phyloP scores from a whole-genome alignment of 768 basidiomycete species.

The Kwoniella sp. region DNA sequence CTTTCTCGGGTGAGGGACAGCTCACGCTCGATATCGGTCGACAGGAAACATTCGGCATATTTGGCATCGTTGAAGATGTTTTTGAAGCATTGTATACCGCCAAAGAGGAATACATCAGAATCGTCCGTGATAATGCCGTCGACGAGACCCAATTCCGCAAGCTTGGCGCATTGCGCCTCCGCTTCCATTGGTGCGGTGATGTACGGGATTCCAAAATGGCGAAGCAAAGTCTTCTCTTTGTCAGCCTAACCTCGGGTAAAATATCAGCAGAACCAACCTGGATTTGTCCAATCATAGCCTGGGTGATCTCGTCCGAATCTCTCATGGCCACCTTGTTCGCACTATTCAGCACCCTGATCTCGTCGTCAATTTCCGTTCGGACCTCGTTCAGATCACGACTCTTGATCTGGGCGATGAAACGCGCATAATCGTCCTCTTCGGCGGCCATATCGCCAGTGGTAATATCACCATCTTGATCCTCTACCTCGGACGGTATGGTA shows the following conservation, averaged over 20 bases:
- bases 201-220: constrained; percentile 94
- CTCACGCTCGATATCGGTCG: constrained; percentile 77
- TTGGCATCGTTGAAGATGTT: constrained; percentile 99
- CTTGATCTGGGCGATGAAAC: constrained; percentile 85
- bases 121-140: constrained; percentile 99
- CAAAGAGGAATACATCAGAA: constrained; percentile 97
- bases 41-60: constrained; percentile 92
- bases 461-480: constrained; percentile 74
- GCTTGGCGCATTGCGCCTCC: constrained; percentile 94
- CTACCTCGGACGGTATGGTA: constrained; percentile 60
- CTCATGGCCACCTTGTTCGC: constrained; percentile 84
- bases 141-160: constrained; percentile 76
- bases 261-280: constrained; percentile 53
- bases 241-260: background rate
- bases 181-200: constrained; percentile 99
- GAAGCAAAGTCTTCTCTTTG: constrained; percentile 76
- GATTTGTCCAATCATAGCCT: constrained; percentile 86
- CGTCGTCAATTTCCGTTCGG: constrained; percentile 82
- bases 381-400: constrained; percentile 77
- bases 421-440: constrained; percentile 70
- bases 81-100: constrained; percentile 90
- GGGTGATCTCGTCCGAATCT: constrained; percentile 90
- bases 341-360: constrained; percentile 73
- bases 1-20: constrained; percentile 79
- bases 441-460: constrained; percentile 55